Evolutionary conservation across 2,329 filamentous ascomycete species (phyloP).

Genomic region (Bipolaris gigantea): DNA sequence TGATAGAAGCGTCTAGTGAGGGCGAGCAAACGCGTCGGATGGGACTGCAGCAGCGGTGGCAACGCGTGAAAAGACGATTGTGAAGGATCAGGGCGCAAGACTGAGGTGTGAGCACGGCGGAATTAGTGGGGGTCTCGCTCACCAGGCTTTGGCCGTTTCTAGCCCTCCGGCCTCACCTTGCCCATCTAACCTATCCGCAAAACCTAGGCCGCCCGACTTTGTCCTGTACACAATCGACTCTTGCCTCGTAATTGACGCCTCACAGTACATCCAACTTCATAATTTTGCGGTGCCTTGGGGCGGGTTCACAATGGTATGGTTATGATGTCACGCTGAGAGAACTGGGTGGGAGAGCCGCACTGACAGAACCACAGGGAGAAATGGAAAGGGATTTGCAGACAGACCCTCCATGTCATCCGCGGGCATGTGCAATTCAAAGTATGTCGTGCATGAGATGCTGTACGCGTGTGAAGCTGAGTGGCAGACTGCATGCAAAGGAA

Average conservation of each 20-base stretch:
- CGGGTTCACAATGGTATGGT: constrained; percentile 33
- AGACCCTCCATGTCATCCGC: constrained; percentile 81
- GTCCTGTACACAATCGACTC: neutral
- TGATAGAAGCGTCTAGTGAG: constrained; percentile 13
- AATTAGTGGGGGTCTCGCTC: constrained; percentile 37
- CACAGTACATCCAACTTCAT: neutral
- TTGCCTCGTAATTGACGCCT: neutral
- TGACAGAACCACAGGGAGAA: constrained; percentile 40
- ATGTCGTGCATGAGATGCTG: constrained; percentile 1
- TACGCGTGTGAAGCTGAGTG: constrained; percentile 5
- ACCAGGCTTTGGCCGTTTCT: constrained; percentile 22
- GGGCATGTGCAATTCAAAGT: constrained; percentile 93
- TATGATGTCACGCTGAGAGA: constrained; percentile 29
- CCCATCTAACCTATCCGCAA: constrained; percentile 4
- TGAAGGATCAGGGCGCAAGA: constrained; percentile 22
- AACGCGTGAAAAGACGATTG: constrained; percentile 20
- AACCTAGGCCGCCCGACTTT: constrained; percentile 6
- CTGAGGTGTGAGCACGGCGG: constrained; percentile 32
- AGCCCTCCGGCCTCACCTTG: constrained; percentile 22
- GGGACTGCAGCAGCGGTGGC: constrained; percentile 27
- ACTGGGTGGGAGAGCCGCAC: constrained; percentile 3
- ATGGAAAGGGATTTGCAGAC: constrained; percentile 71
- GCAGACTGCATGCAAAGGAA: constrained; percentile 82
- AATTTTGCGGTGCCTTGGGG: constrained; percentile 11
- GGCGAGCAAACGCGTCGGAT: constrained; percentile 21